Evolutionary conservation across 805 yeast genomes (phyloP).

Genomic region (Cyberlindnera samutprakarnensis): DNA sequence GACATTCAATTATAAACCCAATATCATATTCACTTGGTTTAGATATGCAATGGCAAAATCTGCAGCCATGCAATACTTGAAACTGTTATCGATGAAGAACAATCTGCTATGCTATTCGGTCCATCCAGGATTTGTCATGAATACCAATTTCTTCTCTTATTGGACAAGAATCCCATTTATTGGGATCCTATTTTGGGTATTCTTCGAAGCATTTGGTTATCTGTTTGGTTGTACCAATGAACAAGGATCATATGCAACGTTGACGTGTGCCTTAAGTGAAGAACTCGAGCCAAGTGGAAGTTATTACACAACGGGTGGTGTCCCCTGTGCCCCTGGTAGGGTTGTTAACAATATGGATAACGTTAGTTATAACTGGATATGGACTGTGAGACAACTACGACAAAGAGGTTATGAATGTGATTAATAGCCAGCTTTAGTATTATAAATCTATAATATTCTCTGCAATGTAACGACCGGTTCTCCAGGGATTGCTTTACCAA

Average conservation of each 20-base stretch:
- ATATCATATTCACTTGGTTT: conserved; percentile 66
- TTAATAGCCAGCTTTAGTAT: too few species aligned
- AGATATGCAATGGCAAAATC: conserved; percentile 74
- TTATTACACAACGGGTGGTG: conserved; percentile 57
- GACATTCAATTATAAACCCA: conserved; percentile 52
- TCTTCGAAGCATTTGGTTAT: conserved; percentile 61
- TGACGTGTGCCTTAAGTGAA: conserved; percentile 54
- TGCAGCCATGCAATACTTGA: conserved; percentile 67
- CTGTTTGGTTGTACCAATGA: conserved; percentile 67
- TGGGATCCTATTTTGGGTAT: conserved; percentile 68
- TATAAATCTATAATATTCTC: not conserved
- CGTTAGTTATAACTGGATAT: conserved; percentile 69
- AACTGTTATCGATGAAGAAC: conserved; percentile 53
- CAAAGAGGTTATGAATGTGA: conserved; percentile 37
- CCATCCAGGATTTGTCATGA: conserved; percentile 86
- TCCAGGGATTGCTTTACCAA: conserved; percentile 2
- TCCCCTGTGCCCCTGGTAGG: conserved; percentile 45
- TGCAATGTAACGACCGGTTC: conserved; percentile 1
- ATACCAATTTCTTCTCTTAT: conserved; percentile 65
- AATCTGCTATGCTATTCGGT: conserved; percentile 55
- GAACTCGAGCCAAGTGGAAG: conserved; percentile 55
- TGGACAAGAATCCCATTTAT: conserved; percentile 73
- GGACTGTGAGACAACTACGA: conserved; percentile 60
- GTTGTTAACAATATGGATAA: conserved; percentile 51
- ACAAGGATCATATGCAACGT: conserved; percentile 59